Conservation (phyloP, 805 yeast species). For the Candida boidinii region DNA sequence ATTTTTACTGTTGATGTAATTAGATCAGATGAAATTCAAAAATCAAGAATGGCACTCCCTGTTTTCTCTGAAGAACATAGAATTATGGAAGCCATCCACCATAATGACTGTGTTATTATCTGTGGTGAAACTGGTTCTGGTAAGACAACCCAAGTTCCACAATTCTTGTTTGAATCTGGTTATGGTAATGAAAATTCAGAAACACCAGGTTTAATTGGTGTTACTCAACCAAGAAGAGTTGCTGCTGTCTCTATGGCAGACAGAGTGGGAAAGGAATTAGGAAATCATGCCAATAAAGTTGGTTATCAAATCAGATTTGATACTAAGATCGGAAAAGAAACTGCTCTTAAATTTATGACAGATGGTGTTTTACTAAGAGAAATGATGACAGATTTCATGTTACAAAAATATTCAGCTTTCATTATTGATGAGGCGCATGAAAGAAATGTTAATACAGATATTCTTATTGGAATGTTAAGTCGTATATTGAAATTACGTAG, state of each 20-base stretch:
- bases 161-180: conserved; percentile 88
- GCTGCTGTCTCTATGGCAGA: conserved; percentile 90
- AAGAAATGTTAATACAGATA: conserved; percentile 92
- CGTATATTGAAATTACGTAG: conserved; percentile 72
- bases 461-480: conserved; percentile 88
- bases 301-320: conserved; percentile 83
- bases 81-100: conserved; percentile 92
- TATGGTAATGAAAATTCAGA: conserved; percentile 56
- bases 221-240: conserved; percentile 93
- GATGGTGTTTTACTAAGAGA: conserved; percentile 92
- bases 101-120: conserved; percentile 80
- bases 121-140: conserved; percentile 99
- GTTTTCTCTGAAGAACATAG: conserved; percentile 85
- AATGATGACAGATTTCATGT: conserved; percentile 78
- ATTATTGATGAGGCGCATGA: conserved; percentile 98
- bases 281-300: conserved; percentile 60
- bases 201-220: conserved; percentile 90
- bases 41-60: conserved; percentile 65
- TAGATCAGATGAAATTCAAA: conserved; percentile 60
- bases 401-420: conserved; percentile 76
- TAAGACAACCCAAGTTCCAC: conserved; percentile 97
- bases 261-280: conserved; percentile 70
- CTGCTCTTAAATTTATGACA: conserved; percentile 83
- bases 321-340: conserved; percentile 50
- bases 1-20: conserved; percentile 62